A percentile compares a stretch with the other conserved stretches of the same genome.
Evolutionary conservation across 1,139 yeast species (phyloP).

Genomic region (Pichiaceae sp.): DNA sequence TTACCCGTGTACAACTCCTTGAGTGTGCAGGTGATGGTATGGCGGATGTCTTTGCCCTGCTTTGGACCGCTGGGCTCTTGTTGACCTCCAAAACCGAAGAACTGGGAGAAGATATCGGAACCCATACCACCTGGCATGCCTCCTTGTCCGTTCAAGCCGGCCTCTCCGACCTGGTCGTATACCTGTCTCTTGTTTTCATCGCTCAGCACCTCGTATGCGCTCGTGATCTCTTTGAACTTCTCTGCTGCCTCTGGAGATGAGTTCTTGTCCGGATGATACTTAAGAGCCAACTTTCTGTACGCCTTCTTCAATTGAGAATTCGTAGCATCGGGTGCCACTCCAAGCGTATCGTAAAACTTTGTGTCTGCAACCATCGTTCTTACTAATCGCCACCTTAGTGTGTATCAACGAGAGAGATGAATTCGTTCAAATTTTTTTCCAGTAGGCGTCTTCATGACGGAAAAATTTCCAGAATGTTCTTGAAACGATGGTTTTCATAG

Average conservation of each 20-base stretch:
- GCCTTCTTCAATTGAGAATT: conserved; percentile 90
- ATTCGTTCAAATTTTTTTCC: not conserved
- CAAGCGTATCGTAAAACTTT: conserved; percentile 76
- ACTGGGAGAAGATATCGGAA: conserved; percentile 86
- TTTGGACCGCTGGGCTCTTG: conserved; percentile 79
- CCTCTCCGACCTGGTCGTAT: conserved; percentile 88
- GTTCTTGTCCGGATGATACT: conserved; percentile 93
- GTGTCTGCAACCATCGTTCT: conserved; percentile 78
- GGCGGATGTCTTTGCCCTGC: conserved; percentile 85
- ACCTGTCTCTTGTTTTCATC: conserved; percentile 81
- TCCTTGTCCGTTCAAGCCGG: conserved; percentile 77
- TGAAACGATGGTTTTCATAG: no score
- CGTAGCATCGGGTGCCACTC: conserved; percentile 70
- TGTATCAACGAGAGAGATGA: not conserved
- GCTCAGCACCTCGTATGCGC: conserved; percentile 79
- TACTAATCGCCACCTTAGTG: not conserved
- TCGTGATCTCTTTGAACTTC: conserved; percentile 84
- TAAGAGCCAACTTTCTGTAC: conserved; percentile 86
- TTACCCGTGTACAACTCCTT: conserved; percentile 95
- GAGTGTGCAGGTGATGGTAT: conserved; percentile 73
- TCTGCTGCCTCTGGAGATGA: conserved; percentile 89
- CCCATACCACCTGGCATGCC: conserved; percentile 60
- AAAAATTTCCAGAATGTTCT: not conserved
- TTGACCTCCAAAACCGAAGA: conserved; percentile 69
- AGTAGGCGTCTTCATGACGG: no score